These are phyloP conservation scores for Protomyces macrosporus DNA, from an alignment of 1,139 yeast species.

Conservation along the genomic window DNA sequence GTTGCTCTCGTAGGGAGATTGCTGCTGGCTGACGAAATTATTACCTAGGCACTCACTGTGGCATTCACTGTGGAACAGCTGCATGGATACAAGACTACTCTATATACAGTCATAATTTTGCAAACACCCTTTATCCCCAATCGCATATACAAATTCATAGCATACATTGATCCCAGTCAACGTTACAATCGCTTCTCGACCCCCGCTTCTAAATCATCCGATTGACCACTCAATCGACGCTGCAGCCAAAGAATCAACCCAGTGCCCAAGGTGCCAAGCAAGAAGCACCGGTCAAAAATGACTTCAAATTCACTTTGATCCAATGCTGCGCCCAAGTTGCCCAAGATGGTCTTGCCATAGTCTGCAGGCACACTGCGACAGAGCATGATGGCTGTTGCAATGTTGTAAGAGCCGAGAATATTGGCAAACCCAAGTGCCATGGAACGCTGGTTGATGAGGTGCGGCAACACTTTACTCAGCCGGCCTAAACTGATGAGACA, in stretches of 20 bases:
- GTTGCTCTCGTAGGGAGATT: no score
- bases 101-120: no score
- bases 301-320: constrained; percentile 62
- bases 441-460: constrained; percentile 29
- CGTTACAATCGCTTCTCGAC: constrained; percentile 30
- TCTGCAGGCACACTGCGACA: constrained; percentile 65
- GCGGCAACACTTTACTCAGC: constrained; percentile 37
- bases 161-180: no score
- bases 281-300: constrained; percentile 76
- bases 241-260: constrained; percentile 42
- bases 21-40: no score
- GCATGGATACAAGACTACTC: no score
- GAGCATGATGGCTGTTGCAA: constrained; percentile 72
- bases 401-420: constrained; percentile 68
- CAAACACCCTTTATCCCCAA: no score
- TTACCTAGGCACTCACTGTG: no score
- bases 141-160: no score
- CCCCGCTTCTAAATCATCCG: constrained; percentile 29
- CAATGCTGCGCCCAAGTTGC: constrained; percentile 46
- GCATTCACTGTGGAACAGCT: no score
- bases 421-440: constrained; percentile 55
- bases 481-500: constrained; percentile 37
- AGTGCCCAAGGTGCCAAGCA: constrained; percentile 52
- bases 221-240: constrained; percentile 27
- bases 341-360: constrained; percentile 52